Evolutionary conservation across 1,284 basidiomycete genomes (phyloP).

Genomic region (Schizophyllum amplum): DNA sequence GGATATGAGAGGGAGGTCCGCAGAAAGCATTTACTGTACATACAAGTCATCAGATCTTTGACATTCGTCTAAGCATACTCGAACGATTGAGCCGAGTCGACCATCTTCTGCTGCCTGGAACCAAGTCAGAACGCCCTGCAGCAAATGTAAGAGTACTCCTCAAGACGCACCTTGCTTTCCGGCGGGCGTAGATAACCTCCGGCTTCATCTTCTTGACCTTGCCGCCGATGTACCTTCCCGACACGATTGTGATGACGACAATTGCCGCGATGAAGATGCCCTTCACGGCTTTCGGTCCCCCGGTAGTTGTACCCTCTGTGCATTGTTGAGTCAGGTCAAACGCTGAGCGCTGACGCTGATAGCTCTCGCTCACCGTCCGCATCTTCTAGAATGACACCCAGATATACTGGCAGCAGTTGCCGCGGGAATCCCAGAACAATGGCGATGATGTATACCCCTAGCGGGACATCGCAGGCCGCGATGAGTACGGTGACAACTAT

Average conservation of each 20-base stretch:
- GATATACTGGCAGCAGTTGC: not conserved
- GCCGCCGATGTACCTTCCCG: not conserved
- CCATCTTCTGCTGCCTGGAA: not conserved
- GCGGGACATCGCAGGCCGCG: not conserved
- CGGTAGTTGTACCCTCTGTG: not conserved
- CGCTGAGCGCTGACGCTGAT: not conserved
- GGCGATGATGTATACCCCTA: not conserved
- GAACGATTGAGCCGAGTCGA: not conserved
- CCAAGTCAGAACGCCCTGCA: no score
- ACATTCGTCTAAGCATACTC: not conserved
- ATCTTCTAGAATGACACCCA: not conserved
- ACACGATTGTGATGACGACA: not conserved
- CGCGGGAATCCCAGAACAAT: not conserved
- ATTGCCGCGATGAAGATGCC: not conserved
- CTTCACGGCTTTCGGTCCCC: not conserved
- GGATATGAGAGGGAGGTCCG: no score
- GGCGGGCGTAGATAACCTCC: not conserved
- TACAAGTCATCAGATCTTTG: not conserved
- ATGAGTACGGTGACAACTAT: not conserved
- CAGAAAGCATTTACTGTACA: no score
- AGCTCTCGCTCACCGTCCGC: not conserved
- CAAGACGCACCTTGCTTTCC: no score
- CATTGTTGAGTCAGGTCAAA: not conserved
- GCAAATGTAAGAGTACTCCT: no score
- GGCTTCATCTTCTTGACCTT: not conserved